Conservation (phyloP, 2,329 filamentous ascomycete genomes). For the Colletotrichum tabaci region DNA sequence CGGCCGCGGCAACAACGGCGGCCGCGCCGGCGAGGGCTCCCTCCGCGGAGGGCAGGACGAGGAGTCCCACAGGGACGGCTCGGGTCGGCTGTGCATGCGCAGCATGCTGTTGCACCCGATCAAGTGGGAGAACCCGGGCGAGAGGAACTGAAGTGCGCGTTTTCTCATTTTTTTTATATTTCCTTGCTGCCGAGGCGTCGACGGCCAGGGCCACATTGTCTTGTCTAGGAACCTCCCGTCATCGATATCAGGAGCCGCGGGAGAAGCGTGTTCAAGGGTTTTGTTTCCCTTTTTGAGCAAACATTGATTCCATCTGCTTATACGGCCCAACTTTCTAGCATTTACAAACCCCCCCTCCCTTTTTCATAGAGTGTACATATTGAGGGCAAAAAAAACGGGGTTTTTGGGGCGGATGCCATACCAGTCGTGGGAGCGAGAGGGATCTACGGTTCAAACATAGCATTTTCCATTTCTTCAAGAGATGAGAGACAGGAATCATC, state of each 20-base stretch:
- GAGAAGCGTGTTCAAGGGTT: conserved; percentile 4
- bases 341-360: not conserved
- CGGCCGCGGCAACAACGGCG: conserved; percentile 65
- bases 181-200: not conserved
- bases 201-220: not conserved
- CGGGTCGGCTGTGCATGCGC: conserved; percentile 82
- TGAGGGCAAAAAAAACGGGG: conserved; percentile 26
- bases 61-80: conserved; percentile 60
- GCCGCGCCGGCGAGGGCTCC: conserved; percentile 60
- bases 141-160: conserved; percentile 47
- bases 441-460: conserved; percentile 27
- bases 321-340: conserved; percentile 1
- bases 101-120: conserved; percentile 88
- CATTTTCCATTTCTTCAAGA: conserved; percentile 13
- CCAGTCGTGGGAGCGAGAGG: conserved; percentile 15
- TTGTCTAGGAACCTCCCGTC: not conserved
- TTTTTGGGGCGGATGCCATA: conserved; percentile 31
- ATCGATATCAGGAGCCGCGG: conserved; percentile 15
- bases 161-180: not conserved
- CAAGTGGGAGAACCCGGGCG: conserved; percentile 74
- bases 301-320: conserved; percentile 7
- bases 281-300: conserved; percentile 14
- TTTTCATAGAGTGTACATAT: conserved; percentile 38
- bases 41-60: conserved; percentile 67
- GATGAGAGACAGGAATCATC: not conserved